These are phyloP conservation scores for Pseudopyrenochaeta lycopersici DNA, from an alignment of 2,329 filamentous ascomycete genomes.

Conservation along the genomic window DNA sequence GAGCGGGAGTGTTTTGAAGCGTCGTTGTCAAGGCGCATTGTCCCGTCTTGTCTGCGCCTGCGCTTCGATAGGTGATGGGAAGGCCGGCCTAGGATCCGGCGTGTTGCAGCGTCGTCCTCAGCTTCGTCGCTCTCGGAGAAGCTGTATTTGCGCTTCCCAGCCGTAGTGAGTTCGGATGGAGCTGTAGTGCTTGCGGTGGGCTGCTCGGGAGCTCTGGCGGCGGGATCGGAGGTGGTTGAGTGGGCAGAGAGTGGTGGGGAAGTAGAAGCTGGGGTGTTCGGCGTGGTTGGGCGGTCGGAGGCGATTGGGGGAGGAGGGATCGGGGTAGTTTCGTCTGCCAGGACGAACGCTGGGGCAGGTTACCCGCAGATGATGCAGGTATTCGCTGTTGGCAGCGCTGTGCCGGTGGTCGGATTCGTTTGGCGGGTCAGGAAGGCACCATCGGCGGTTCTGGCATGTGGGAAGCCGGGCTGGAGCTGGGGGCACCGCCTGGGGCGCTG, in stretches of 20 bases:
- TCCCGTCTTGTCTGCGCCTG: constrained; percentile 52
- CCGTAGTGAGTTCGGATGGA: constrained; percentile 21
- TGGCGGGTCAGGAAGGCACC: constrained; percentile 20
- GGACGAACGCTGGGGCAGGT: constrained; percentile 62
- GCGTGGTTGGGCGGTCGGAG: constrained; percentile 72
- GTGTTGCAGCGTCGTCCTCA: constrained; percentile 25
- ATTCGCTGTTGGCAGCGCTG: constrained; percentile 29
- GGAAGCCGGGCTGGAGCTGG: constrained; percentile 10
- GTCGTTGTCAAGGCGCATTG: constrained; percentile 55
- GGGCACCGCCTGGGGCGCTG: neutral
- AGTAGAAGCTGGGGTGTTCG: constrained; percentile 62
- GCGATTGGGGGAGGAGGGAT: constrained; percentile 67
- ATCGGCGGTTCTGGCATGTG: constrained; percentile 14
- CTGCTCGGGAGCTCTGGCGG: constrained; percentile 21
- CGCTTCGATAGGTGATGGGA: constrained; percentile 53
- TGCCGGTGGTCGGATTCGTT: constrained; percentile 25
- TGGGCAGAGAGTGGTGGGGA: constrained; percentile 48
- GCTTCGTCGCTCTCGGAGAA: constrained; percentile 39
- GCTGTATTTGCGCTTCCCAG: constrained; percentile 46
- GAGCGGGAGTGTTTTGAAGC: constrained; percentile 50
- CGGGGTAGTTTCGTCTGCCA: constrained; percentile 74
- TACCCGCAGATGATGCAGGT: constrained; percentile 45
- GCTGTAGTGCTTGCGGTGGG: constrained; percentile 23
- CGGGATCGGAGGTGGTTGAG: constrained; percentile 26
- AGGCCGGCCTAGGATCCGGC: constrained; percentile 37